Base-by-base conservation (phyloP, 805 yeast genomes). In the Ogataea kodamae region DNA sequence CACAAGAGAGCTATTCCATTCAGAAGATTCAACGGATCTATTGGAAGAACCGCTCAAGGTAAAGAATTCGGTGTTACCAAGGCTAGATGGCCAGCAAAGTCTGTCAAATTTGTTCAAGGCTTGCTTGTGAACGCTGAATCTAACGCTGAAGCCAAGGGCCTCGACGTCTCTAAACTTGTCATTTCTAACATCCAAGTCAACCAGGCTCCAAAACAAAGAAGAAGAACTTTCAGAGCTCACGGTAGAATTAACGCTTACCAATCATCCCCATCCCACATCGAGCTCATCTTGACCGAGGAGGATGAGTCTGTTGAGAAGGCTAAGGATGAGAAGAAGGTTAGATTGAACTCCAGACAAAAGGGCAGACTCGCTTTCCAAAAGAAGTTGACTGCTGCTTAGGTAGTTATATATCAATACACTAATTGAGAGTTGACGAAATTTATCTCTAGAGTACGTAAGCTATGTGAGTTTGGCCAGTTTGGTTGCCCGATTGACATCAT, bases 181-280 rank as follows among this genome's bases (percentile, higher is more conserved):
- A 79, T 92, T 65, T 81, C 95, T 58, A 97, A 92, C 85, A 90
- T 92, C 68, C 98, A 92, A 80, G 98, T 90, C 65, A 92, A 92
- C 95, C 96, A 88, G 72, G 98, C 98, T 64, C 98, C 99, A 76
- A 88, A 88, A 77, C 95, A 87, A 78, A 92, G 97, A 81, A 90
- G 99, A 80, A 88, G 99, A 78, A 92, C 98, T 65, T 92, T 77
- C 96, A 89, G 99, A 83, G 99, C 99, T 63, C 97, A 90, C 83
- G 99, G 99, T 85, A 92, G 98, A 83, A 86, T 88, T 70, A 92
- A 90, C 76, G 95, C 96, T 63, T 92, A 88, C 92, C 94, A 88
- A 78, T 86, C 97, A 46, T 77, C 89, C 62, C 98, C 98, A 68
- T 89, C 94, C 64, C 99, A 92, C 85, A 90, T 92, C 69, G 98